Evolutionary conservation across 108 stramenopile species (phyloP).

Genomic region (Aureococcus anophagefferens): DNA sequence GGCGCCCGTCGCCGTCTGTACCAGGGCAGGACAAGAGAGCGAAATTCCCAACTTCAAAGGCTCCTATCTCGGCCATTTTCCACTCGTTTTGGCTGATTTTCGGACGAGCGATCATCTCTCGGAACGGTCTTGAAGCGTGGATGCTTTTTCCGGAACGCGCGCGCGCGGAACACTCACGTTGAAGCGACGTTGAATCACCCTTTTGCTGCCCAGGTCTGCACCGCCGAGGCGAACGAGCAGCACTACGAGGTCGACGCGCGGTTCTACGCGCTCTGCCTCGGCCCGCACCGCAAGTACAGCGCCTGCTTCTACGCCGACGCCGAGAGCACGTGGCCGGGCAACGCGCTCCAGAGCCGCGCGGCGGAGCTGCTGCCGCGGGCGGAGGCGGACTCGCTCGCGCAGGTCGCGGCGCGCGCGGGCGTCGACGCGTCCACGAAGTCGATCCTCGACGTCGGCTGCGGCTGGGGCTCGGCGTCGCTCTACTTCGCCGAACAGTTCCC

Average conservation of each 20-base stretch:
- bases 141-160: too few relatives aligned
- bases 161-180: too few relatives aligned
- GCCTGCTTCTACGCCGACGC: slow-evolving; percentile 53
- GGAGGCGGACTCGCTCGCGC: slow-evolving; percentile 74
- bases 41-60: too few relatives aligned
- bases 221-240: slow-evolving; percentile 80
- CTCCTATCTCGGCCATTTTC: too few relatives aligned
- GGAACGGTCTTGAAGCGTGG: too few relatives aligned
- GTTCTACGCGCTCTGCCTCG: slow-evolving; percentile 76
- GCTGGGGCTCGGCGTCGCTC: slow-evolving; percentile 55
- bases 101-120: too few relatives aligned
- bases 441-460: slow-evolving; percentile 60
- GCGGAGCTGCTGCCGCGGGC: slow-evolving; percentile 46
- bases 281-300: slow-evolving; percentile 83
- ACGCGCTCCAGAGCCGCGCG: slow-evolving; percentile 26
- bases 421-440: slow-evolving; percentile 69
- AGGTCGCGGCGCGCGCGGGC: slow-evolving; percentile 70
- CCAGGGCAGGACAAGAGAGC: too few relatives aligned
- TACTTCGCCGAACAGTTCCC: slow-evolving; percentile 43
- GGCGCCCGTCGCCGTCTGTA: slow-evolving; percentile 74
- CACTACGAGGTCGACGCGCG: slow-evolving; percentile 93
- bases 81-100: too few relatives aligned
- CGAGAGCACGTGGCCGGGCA: neutral
- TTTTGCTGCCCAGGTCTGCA: too few relatives aligned
- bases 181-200: too few relatives aligned